Evolutionary conservation across 1,284 basidiomycete species (phyloP).

Genomic region (Moesziomyces globuligerus): DNA sequence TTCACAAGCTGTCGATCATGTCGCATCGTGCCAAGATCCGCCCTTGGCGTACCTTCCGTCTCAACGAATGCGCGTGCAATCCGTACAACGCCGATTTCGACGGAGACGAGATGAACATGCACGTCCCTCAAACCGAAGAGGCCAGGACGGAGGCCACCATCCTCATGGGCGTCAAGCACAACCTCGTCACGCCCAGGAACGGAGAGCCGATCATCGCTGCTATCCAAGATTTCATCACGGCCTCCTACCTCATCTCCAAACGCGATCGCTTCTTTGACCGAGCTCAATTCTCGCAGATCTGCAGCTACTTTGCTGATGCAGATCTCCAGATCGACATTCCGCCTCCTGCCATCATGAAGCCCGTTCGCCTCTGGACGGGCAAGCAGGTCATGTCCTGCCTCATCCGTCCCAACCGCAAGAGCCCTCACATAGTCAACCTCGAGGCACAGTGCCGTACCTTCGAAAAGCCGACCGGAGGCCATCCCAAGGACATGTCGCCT

Average conservation of each 20-base stretch:
- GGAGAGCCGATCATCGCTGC: conserved; percentile 66
- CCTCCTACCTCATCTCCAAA: conserved; percentile 91
- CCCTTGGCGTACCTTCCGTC: conserved; percentile 94
- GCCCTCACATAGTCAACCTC: conserved; percentile 83
- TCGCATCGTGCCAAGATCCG: conserved; percentile 95
- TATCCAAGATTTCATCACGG: conserved; percentile 66
- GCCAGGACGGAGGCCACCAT: conserved; percentile 96
- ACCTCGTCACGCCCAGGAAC: conserved; percentile 78
- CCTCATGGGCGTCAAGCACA: conserved; percentile 97
- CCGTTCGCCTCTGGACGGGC: conserved; percentile 92
- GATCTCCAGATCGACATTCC: conserved; percentile 93
- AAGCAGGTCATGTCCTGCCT: conserved; percentile 97
- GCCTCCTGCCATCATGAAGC: conserved; percentile 93
- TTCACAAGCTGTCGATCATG: conserved; percentile 87
- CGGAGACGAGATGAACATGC: conserved; percentile 98
- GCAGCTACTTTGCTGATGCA: conserved; percentile 92
- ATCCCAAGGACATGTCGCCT: conserved; percentile 83
- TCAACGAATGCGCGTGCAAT: conserved; percentile 99
- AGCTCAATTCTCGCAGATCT: conserved; percentile 94
- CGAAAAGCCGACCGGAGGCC: conserved; percentile 77
- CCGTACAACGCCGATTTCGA: conserved; percentile 99
- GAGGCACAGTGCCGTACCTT: conserved; percentile 96
- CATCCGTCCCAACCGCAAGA: conserved; percentile 89
- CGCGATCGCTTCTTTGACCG: conserved; percentile 94
- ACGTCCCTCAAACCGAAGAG: conserved; percentile 99